Percentiles rank a stretch among this genome's conserved stretches.
phyloP scores from a whole-genome alignment of 2,329 filamentous ascomycete genomes.

The Cladorrhinum sp. region DNA sequence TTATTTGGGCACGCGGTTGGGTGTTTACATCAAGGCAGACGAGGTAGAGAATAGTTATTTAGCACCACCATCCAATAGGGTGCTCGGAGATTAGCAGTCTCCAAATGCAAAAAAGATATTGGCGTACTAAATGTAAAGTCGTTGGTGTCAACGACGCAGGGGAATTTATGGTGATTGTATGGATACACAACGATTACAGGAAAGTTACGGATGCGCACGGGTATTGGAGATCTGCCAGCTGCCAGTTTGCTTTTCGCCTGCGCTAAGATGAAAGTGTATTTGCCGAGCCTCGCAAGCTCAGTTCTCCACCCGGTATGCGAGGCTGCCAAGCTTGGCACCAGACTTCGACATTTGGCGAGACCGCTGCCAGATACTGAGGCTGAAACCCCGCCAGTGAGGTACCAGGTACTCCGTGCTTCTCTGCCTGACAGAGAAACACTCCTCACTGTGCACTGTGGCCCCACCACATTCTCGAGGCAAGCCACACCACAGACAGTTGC shows the following conservation, averaged over 20 bases:
- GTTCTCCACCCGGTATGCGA: conserved; percentile 3
- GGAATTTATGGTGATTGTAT: too few species aligned
- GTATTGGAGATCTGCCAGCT: neutral
- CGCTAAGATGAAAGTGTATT: neutral
- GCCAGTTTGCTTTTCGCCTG: neutral
- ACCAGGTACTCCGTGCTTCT: neutral
- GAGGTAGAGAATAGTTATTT: neutral
- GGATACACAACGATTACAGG: neutral
- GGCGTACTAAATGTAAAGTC: neutral
- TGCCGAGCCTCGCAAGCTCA: neutral
- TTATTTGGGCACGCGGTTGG: neutral
- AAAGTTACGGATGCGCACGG: too few species aligned
- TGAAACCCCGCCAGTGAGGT: conserved; percentile 8
- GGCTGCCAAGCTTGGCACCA: conserved; percentile 2
- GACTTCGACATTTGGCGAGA: neutral
- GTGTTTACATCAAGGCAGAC: neutral
- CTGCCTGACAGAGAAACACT: neutral
- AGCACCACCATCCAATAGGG: neutral
- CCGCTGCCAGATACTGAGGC: neutral
- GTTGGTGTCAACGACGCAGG: too few species aligned
- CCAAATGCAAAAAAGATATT: neutral
- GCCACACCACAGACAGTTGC: neutral
- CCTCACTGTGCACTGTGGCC: neutral
- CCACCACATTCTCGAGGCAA: neutral
- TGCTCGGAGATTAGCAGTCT: neutral